Evolutionary conservation across 768 basidiomycete genomes (phyloP), one percentile per base, ranked within the genome.

Genomic region (Strobilomyces confusus): DNA sequence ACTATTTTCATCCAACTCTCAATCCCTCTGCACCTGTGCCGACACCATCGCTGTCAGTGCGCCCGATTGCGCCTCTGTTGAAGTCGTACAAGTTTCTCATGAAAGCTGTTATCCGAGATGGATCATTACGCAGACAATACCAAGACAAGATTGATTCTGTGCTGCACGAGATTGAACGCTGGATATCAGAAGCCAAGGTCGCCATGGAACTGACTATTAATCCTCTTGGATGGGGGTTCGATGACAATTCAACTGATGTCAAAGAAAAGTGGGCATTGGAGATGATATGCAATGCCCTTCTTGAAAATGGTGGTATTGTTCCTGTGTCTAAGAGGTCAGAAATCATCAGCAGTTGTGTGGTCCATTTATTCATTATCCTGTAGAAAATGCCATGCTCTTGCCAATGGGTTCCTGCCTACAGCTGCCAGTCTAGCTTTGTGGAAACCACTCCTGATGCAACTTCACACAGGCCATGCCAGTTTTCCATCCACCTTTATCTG

Each of bases 291-390:
- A 81, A 86, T 44, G 78, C 70, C 1, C 71, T 98, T 13, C 59
- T 89, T 45, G 83, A 82, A 52, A 81, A 78, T 55, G 92, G 92
- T 11, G 81, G 75, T 11, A 72, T 98, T 9, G 86, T 98, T 4
- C 94, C 95, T 9, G 59, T 88, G 2, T 87, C 92, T 1, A 89
- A 84, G 72, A 93, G 85, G 95, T 95, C 58, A 57, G 80, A 60
- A 44, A 38, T 19, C 30, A 8, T 37, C 32, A 22, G 8, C 14
- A 44, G 48, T 26, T 25, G 7, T 45, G 4, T 26, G 15, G 0
- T 51, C 5, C 9, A 9, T 52, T n/a, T n/a, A 30, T 53, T 51
- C n/a, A 65, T 50, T 15, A 41, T 48, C 13, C 12, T 23, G 19
- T 37, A 89, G 87, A 67, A 90, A 87, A 69, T 76, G 85, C 41